Percentiles rank a stretch among this genome's conserved stretches.
Evolutionary conservation across 306 rosid genomes (phyloP).

Genomic region (Dryas octopetala): DNA sequence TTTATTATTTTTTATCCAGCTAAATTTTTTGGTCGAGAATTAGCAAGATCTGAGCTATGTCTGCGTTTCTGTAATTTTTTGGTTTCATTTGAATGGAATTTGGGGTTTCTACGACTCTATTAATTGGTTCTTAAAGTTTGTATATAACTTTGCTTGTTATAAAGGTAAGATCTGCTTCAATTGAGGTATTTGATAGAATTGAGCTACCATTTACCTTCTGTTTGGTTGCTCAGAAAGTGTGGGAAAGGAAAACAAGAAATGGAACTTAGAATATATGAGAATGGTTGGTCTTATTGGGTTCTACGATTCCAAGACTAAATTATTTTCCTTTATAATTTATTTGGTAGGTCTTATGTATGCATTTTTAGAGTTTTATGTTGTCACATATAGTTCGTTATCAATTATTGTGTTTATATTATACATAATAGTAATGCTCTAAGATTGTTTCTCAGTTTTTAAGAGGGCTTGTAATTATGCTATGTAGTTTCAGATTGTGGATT

Average conservation of each 20-base stretch:
- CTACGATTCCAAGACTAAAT: neutral
- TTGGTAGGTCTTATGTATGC: neutral
- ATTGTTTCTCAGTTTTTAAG: neutral
- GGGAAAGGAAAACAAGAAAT: neutral
- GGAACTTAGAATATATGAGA: neutral
- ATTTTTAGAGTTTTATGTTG: neutral
- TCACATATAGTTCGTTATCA: neutral
- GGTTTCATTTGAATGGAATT: neutral
- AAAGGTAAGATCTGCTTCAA: constrained; percentile 45
- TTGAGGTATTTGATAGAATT: constrained; percentile 5
- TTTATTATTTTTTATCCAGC: constrained; percentile 8
- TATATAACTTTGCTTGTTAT: constrained; percentile 11
- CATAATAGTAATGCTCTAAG: neutral
- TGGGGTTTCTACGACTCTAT: constrained; percentile 23
- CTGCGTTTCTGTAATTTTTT: constrained; percentile 1
- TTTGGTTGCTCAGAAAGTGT: neutral
- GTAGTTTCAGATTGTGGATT: constrained; percentile 3
- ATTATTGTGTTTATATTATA: neutral
- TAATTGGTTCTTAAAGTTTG: constrained; percentile 5
- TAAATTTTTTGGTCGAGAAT: neutral
- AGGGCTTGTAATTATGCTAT: neutral
- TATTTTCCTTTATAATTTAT: neutral
- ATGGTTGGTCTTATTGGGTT: neutral
- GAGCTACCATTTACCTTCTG: neutral
- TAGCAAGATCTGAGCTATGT: constrained; percentile 51